These are phyloP conservation scores for Piper longum DNA, from an alignment of 164 flowering plant species.

Conservation along the genomic window DNA sequence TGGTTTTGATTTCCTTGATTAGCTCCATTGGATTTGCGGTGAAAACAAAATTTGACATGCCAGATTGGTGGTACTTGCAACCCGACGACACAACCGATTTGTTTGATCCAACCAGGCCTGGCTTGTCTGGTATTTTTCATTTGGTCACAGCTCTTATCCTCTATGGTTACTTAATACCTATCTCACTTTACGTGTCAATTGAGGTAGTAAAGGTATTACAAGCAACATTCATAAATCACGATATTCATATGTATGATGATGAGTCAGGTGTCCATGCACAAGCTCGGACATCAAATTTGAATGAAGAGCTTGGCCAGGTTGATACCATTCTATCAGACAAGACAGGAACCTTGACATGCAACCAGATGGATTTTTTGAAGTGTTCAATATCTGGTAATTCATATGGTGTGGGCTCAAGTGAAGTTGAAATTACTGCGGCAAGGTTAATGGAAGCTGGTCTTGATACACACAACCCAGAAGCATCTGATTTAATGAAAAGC, in stretches of 20 bases:
- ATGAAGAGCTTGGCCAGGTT: slow-evolving; percentile 96
- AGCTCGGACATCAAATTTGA: slow-evolving; percentile 86
- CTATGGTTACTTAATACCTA: slow-evolving; percentile 71
- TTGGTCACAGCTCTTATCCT: background rate
- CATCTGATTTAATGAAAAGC: slow-evolving; percentile 6
- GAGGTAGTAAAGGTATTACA: slow-evolving; percentile 80
- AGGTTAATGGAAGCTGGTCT: slow-evolving; percentile 54
- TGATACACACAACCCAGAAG: slow-evolving; percentile 3
- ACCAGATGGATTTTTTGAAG: slow-evolving; percentile 93
- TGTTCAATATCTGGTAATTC: slow-evolving; percentile 86
- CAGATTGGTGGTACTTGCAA: slow-evolving; percentile 50
- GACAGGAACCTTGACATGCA: slow-evolving; percentile 91
- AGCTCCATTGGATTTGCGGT: slow-evolving; percentile 32
- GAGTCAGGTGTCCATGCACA: slow-evolving; percentile 58
- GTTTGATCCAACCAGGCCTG: background rate
- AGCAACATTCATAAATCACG: slow-evolving; percentile 72
- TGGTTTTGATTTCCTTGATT: slow-evolving; percentile 32
- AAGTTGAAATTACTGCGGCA: slow-evolving; percentile 85
- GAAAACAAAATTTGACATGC: slow-evolving; percentile 24
- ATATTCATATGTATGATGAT: slow-evolving; percentile 74
- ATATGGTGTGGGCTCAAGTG: slow-evolving; percentile 70
- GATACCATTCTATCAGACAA: slow-evolving; percentile 88
- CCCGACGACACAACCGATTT: slow-evolving; percentile 27
- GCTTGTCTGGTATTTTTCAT: background rate
- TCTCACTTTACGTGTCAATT: slow-evolving; percentile 67